Evolutionary conservation across 371 early-diverging fungal species (phyloP).

Genomic region (Zychaea mexicana): DNA sequence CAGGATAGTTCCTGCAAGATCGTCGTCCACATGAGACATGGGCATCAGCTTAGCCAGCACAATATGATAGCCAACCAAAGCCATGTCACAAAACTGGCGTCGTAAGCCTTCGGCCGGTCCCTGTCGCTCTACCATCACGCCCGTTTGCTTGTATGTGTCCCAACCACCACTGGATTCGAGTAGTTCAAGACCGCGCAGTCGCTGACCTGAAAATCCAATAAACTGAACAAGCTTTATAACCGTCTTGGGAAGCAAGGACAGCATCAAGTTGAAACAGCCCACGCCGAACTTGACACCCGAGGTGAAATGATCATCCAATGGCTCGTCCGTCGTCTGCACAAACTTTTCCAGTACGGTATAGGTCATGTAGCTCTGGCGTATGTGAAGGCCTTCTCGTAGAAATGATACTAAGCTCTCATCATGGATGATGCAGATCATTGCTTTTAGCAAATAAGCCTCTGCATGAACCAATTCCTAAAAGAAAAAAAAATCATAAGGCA

Average conservation of each 20-base stretch:
- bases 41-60: conserved; percentile 60
- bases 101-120: conserved; percentile 52
- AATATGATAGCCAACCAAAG: conserved; percentile 63
- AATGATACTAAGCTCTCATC: conserved; percentile 70
- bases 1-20: conserved; percentile 39
- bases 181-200: conserved; percentile 58
- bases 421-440: conserved; percentile 59
- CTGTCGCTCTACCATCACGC: conserved; percentile 10
- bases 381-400: conserved; percentile 67
- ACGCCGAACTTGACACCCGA: conserved; percentile 68
- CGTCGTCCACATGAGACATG: conserved; percentile 44
- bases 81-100: conserved; percentile 53
- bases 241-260: conserved; percentile 64
- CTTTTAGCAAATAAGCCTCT: conserved; percentile 64
- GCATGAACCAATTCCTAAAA: conserved; percentile 68
- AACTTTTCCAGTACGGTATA: conserved; percentile 58
- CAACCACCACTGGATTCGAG: conserved; percentile 60
- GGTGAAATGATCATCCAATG: conserved; percentile 66
- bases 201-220: conserved; percentile 71
- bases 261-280: conserved; percentile 67
- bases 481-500: not conserved
- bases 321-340: conserved; percentile 39
- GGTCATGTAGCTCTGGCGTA: conserved; percentile 57
- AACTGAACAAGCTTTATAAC: conserved; percentile 66
- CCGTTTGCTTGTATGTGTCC: conserved; percentile 20